A percentile compares a stretch with the other conserved stretches of the same genome.
Evolutionary conservation across 306 rosid genomes (phyloP).

Genomic region (Dicorynia guianensis): DNA sequence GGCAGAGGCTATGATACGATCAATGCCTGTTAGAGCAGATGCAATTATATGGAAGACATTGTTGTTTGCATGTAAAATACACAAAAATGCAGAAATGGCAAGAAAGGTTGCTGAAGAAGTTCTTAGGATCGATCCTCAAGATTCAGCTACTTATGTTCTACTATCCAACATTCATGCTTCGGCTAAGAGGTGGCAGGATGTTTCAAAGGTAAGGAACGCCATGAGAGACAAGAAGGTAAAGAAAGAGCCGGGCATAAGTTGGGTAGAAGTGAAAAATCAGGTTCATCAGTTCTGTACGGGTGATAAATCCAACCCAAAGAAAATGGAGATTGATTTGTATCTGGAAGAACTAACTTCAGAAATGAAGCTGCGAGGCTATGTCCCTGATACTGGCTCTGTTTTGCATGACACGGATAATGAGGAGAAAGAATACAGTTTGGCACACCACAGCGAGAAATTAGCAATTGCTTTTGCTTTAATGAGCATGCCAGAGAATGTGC

Average conservation of each 20-base stretch:
- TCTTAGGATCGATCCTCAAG: conserved; percentile 75
- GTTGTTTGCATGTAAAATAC: conserved; percentile 83
- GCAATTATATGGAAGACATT: conserved; percentile 88
- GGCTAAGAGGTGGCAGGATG: conserved; percentile 80
- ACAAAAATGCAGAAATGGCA: conserved; percentile 81
- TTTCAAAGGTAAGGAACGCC: conserved; percentile 72
- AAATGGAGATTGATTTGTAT: conserved; percentile 63
- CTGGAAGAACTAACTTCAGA: conserved; percentile 72
- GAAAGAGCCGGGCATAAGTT: conserved; percentile 87
- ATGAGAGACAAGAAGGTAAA: conserved; percentile 75
- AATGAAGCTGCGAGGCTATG: conserved; percentile 80
- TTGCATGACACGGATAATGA: conserved; percentile 90
- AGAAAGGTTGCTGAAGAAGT: conserved; percentile 75
- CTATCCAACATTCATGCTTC: conserved; percentile 85
- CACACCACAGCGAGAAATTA: conserved; percentile 86
- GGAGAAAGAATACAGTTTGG: conserved; percentile 81
- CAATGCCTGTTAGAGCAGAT: conserved; percentile 84
- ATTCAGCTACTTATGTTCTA: conserved; percentile 78
- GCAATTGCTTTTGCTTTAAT: conserved; percentile 84
- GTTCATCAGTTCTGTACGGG: conserved; percentile 73
- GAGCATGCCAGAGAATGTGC: conserved; percentile 63
- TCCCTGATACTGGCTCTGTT: conserved; percentile 74
- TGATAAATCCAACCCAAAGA: conserved; percentile 67
- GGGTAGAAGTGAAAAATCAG: conserved; percentile 81
- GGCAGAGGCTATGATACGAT: conserved; percentile 79